Base-by-base conservation (phyloP, 805 yeast species). In the Pichia membranifaciens region DNA sequence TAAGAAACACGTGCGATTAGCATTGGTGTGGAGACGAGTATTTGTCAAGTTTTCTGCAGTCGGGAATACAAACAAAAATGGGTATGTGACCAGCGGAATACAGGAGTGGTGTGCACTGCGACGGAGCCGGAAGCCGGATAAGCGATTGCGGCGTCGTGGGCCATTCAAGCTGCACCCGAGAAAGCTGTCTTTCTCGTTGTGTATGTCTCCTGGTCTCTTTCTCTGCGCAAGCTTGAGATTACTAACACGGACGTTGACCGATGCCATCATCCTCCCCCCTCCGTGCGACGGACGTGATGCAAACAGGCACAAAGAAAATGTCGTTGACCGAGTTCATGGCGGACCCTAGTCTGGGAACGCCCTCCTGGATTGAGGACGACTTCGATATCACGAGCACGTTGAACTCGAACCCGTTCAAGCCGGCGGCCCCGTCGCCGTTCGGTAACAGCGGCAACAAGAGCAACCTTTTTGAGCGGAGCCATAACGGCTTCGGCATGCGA, bases 351-450 rank as follows among this genome's bases (percentile, higher is more conserved):
- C 56, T 72, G 35, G 74, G 75, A 7, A 46, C 51, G 23, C 38
- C 41, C 7, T 75, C 80, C 7, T 81, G 87, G 87, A 86, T 85
- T 16, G 48, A 48, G 13, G 87, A 81, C 55, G 86, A 81, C 57
- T 78, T 81, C 48, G 87, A 81, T 58, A 67, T 81, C 64, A 73
- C 74, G 37, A 74, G 83, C 33, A 78, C 81, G 54, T 76, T 78
- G 21, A 44, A 21, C 33, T 15, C n/a, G 5, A 43, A 20, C 36
- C 75, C 77, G 10, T 74, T 77, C 5, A 49, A 54, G 5, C 25
- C 45, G 17, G 23, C 35, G 5, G 28, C 52, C 15, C 37, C 46
- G n/a, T 34, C 52, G 20, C 58, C 47, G 16, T 49, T 37, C 38
- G 44, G 39, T 4, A 21, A 20, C 15, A 18, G 33, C 32, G 39